Base-by-base conservation (phyloP, 257 asterid genomes). In the Gentiana macrophylla region DNA sequence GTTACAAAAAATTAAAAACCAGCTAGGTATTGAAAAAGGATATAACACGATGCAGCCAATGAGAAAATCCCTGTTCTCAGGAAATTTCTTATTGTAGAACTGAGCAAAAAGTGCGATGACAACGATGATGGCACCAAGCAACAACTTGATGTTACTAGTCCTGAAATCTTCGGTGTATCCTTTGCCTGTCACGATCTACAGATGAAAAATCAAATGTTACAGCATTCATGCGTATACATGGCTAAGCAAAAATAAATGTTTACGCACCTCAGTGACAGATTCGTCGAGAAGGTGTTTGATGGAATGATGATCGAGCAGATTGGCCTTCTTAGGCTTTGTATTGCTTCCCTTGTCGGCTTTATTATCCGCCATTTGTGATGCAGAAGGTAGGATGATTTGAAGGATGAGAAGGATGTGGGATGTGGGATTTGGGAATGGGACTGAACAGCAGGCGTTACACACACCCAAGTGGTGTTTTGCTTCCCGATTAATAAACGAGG, bases 1-100 rank as follows among this genome's bases (percentile, higher is more conserved):
- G 9, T 41, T 41, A 5, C 8, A 41, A 7, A 41, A 41, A 41
- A 10, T 4, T 38, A 1, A 41, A 10, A 2, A 10, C 46, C 10
- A 41, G 9, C 24, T 5, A 41, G 46, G 46, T 10, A 7, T 41
- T 10, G 3, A 33, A 60, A 72, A 88, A 88, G 99, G 99, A 92
- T 92, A 92, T 92, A 81, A 84, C 7, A 57, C 77, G 62, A 82
- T 89, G 94, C 97, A 88, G 47, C 82, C 84, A 37, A 92, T 73
- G 59, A 92, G 88, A 70, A 83, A 92, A 77, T 85, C 74, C 55
- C 76, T 75, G 59, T 92, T 88, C 34, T 84, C 97, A 0, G 94
- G 97, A 61, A 89, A 86, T 65, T 92, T 86, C 86, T 88, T 88
- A 65, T 84, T 77, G 81, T 92, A 92, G 67, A 92, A 88, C 86